These are phyloP conservation scores for Ceratonia siliqua DNA, from an alignment of 306 rosid species.

Conservation along the genomic window DNA sequence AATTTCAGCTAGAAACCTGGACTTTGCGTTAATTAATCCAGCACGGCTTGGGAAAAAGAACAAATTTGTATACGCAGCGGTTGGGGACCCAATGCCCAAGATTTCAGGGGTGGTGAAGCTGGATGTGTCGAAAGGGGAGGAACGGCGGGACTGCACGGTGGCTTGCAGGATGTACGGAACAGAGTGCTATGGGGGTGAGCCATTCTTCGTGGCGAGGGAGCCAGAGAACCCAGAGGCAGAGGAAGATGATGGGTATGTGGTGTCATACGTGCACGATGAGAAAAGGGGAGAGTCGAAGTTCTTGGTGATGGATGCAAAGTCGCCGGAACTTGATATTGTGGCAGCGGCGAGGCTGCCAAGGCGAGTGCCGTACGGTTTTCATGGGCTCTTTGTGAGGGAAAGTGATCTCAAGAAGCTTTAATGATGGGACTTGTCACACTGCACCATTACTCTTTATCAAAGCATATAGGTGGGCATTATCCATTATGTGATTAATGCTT, in stretches of 20 bases:
- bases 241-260: slow-evolving; percentile 81
- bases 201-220: slow-evolving; percentile 75
- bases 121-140: slow-evolving; percentile 53
- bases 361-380: slow-evolving; percentile 90
- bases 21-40: slow-evolving; percentile 64
- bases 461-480: no score
- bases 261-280: slow-evolving; percentile 72
- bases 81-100: slow-evolving; percentile 93
- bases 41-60: slow-evolving; percentile 49
- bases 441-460: no score
- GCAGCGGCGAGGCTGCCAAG: slow-evolving; percentile 77
- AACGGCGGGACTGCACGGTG: slow-evolving; percentile 56
- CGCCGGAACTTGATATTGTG: slow-evolving; percentile 68
- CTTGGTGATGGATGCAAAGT: slow-evolving; percentile 82
- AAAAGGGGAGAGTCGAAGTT: slow-evolving; percentile 64
- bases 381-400: slow-evolving; percentile 77
- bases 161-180: slow-evolving; percentile 66
- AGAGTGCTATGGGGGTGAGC: slow-evolving; percentile 83
- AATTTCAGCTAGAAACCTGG: slow-evolving; percentile 69
- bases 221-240: slow-evolving; percentile 30
- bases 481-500: no score
- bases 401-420: slow-evolving; percentile 45
- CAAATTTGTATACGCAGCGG: slow-evolving; percentile 65
- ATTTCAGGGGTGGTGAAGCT: slow-evolving; percentile 84
- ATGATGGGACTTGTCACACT: neutral